Evolutionary conservation across 208 protist genomes (phyloP).

Genomic region (Vickermania spadyakhi): DNA sequence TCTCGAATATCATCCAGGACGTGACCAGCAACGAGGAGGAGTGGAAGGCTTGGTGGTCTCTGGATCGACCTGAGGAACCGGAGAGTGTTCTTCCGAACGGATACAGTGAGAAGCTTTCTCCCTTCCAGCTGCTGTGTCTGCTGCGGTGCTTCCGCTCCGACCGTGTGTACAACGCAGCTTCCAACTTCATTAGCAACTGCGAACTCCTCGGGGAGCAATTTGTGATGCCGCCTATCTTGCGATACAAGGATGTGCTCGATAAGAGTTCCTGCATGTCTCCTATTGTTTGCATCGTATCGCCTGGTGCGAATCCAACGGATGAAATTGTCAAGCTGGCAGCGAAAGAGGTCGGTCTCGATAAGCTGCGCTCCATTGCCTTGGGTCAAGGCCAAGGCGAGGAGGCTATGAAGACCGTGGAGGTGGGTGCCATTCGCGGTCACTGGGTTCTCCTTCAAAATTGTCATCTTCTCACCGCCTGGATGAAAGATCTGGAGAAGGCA

Average conservation of each 20-base stretch:
- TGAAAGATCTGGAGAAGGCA: slow-evolving; percentile 97
- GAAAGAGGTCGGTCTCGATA: slow-evolving; percentile 91
- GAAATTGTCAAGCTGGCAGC: slow-evolving; percentile 97
- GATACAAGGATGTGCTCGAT: slow-evolving; percentile 94
- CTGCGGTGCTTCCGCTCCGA: slow-evolving; percentile 97
- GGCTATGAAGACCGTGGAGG: slow-evolving; percentile 94
- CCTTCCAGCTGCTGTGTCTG: slow-evolving; percentile 93
- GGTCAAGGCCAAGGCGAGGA: slow-evolving; percentile 97
- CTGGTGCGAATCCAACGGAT: slow-evolving; percentile 96
- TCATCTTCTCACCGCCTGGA: slow-evolving; percentile 97
- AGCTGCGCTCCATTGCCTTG: slow-evolving; percentile 94
- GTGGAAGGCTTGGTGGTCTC: slow-evolving; percentile 91
- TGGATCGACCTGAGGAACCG: slow-evolving; percentile 91
- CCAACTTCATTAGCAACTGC: slow-evolving; percentile 91
- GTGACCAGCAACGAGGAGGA: slow-evolving; percentile 65
- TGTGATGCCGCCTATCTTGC: slow-evolving; percentile 95
- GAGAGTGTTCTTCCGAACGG: slow-evolving; percentile 59
- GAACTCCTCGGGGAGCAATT: slow-evolving; percentile 91
- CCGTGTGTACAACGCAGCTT: slow-evolving; percentile 92
- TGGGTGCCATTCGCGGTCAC: slow-evolving; percentile 92
- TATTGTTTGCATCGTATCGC: slow-evolving; percentile 98
- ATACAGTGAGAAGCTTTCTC: slow-evolving; percentile 57
- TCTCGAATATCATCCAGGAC: slow-evolving; percentile 65
- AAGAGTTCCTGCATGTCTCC: slow-evolving; percentile 90
- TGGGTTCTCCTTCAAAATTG: slow-evolving; percentile 99